Evolutionary conservation across 78 protist genomes (phyloP).

Genomic region (Dictyostelium intermedium): DNA sequence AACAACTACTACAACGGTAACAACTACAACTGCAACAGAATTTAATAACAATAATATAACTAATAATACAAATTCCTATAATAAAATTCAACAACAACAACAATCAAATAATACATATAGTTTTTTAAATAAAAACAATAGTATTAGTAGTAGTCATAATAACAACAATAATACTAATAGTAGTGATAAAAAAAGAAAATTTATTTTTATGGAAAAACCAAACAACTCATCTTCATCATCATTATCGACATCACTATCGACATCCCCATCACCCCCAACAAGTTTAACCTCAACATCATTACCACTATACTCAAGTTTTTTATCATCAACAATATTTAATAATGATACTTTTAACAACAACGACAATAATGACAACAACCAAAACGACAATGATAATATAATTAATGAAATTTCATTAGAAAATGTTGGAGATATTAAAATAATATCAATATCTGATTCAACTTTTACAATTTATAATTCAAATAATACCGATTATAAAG

Average conservation of each 20-base stretch:
- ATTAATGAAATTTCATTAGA: background rate
- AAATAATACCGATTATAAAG: background rate
- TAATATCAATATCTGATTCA: background rate
- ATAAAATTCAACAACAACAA: background rate
- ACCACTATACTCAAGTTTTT: background rate
- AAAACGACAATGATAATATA: background rate
- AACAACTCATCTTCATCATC: background rate
- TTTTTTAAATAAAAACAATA: background rate
- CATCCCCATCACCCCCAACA: background rate
- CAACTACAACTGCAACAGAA: background rate
- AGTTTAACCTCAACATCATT: no score
- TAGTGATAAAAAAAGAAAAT: background rate
- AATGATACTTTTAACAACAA: no score
- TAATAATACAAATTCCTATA: background rate
- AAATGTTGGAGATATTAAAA: background rate
- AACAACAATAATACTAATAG: background rate
- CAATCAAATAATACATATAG: background rate
- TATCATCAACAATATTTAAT: background rate
- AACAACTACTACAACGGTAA: background rate
- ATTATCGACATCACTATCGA: background rate
- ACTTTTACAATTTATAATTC: background rate
- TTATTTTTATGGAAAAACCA: background rate
- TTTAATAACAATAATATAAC: background rate
- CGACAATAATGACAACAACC: no score
- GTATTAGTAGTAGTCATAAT: background rate